phyloP scores from a whole-genome alignment of 2,329 filamentous ascomycete species.

The Penicillium digitatum region DNA sequence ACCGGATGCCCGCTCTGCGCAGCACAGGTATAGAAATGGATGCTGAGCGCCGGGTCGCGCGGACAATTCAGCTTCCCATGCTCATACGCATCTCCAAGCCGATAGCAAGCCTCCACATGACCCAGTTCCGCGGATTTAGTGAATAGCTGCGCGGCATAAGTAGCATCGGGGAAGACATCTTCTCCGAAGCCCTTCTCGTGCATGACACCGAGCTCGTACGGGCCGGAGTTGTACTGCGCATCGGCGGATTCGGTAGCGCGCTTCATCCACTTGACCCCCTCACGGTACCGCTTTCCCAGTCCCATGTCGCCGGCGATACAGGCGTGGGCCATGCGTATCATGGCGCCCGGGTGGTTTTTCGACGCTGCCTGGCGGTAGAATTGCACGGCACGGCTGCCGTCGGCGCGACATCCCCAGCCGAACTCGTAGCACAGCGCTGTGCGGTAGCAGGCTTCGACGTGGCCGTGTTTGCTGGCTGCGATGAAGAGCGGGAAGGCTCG shows the following conservation, averaged over 20 bases:
- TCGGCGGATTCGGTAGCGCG: constrained; percentile 87
- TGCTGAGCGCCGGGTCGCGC: constrained; percentile 83
- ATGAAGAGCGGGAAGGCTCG: constrained; percentile 90
- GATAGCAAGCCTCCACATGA: constrained; percentile 77
- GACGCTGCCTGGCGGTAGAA: constrained; percentile 87
- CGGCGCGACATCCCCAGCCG: constrained; percentile 90
- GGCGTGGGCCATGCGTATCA: constrained; percentile 85
- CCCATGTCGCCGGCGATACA: constrained; percentile 88
- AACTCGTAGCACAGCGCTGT: constrained; percentile 96
- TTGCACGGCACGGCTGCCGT: constrained; percentile 86
- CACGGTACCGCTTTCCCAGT: constrained; percentile 73
- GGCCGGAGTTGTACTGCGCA: constrained; percentile 83
- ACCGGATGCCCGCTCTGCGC: constrained; percentile 77
- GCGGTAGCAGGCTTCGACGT: constrained; percentile 92
- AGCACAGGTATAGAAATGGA: constrained; percentile 95
- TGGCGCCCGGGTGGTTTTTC: constrained; percentile 92
- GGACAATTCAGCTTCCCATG: constrained; percentile 85
- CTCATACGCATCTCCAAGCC: constrained; percentile 95
- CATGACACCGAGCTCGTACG: constrained; percentile 81
- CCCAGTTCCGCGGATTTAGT: constrained; percentile 91
- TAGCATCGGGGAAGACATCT: constrained; percentile 85
- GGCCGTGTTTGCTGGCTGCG: constrained; percentile 90
- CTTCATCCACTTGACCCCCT: constrained; percentile 96
- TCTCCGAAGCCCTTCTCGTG: constrained; percentile 93
- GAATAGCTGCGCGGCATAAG: constrained; percentile 88